Conservation (phyloP, 805 yeast species). For the Hagleromyces aurorensis region DNA sequence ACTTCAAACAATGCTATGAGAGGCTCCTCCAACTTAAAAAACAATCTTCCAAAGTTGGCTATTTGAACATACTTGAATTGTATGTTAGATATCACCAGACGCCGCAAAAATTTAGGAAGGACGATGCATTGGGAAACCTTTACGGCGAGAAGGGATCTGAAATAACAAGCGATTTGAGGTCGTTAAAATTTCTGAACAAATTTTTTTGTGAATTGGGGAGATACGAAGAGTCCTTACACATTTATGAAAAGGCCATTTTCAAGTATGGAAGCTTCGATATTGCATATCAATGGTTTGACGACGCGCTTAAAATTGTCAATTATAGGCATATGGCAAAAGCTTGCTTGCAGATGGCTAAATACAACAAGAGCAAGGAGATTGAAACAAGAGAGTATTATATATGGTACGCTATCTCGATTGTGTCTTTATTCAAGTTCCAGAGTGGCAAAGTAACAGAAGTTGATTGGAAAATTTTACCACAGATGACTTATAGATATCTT, state of each 20-base stretch:
- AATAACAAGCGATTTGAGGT: constrained; percentile 40
- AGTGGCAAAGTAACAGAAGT: constrained; percentile 32
- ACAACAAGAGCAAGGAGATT: constrained; percentile 30
- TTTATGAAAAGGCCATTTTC: constrained; percentile 51
- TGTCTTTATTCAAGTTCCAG: constrained; percentile 37
- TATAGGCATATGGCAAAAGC: constrained; percentile 47
- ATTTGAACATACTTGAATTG: constrained; percentile 34
- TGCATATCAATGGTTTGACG: constrained; percentile 50
- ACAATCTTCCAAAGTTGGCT: constrained; percentile 50
- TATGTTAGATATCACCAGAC: constrained; percentile 27
- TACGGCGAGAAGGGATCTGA: constrained; percentile 18
- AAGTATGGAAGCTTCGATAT: constrained; percentile 45
- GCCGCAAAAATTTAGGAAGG: constrained; percentile 27
- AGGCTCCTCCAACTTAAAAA: constrained; percentile 37
- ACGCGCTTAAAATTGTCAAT: constrained; percentile 42
- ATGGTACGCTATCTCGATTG: constrained; percentile 48
- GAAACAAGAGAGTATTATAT: constrained; percentile 33
- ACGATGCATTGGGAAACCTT: constrained; percentile 23
- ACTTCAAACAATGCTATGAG: constrained; percentile 42
- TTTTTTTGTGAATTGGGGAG: constrained; percentile 37
- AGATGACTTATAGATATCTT: constrained; percentile 51
- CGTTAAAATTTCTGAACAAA: constrained; percentile 41
- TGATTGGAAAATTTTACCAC: constrained; percentile 47
- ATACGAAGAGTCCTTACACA: constrained; percentile 36
- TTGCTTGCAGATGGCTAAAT: constrained; percentile 34